Evolutionary conservation across 192 early-diverging fungal species (phyloP).

Genomic region (Entophlyctis luteolus): DNA sequence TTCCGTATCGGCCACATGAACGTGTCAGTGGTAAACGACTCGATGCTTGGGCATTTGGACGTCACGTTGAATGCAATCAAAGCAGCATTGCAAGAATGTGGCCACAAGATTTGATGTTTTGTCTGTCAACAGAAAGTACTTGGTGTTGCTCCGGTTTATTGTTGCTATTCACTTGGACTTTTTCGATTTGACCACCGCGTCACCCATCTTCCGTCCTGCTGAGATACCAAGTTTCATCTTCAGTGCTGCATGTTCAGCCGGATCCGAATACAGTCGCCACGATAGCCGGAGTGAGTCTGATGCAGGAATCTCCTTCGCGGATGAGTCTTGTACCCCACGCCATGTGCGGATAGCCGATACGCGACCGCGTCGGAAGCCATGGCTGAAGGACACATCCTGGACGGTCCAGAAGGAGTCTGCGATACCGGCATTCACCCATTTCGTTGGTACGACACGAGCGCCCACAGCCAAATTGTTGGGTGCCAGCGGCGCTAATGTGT

Average conservation of each 20-base stretch:
- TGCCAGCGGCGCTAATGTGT: conserved; percentile 8
- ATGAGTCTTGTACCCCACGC: background rate
- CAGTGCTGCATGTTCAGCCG: background rate
- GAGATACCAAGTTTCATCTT: conserved; percentile 17
- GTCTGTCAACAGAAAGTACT: no score
- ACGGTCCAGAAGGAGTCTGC: conserved; percentile 9
- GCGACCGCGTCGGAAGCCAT: conserved; percentile 8
- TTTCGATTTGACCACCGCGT: no score
- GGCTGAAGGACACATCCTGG: background rate
- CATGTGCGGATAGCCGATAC: conserved; percentile 4
- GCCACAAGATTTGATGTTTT: conserved; percentile 2
- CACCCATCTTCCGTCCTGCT: no score
- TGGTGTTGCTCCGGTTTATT: no score
- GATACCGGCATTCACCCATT: conserved; percentile 13
- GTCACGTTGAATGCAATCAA: conserved; percentile 40
- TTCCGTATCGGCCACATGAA: conserved; percentile 84
- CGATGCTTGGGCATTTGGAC: conserved; percentile 39
- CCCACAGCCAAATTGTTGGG: conserved; percentile 3
- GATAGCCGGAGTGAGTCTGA: background rate
- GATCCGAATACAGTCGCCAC: conserved; percentile 15
- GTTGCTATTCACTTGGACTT: no score
- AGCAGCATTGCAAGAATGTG: conserved; percentile 35
- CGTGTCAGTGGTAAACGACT: conserved; percentile 39
- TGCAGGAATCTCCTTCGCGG: background rate
- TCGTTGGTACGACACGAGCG: conserved; percentile 11